phyloP scores from a whole-genome alignment of 1,139 yeast species.

The Taiozyma sp. region DNA sequence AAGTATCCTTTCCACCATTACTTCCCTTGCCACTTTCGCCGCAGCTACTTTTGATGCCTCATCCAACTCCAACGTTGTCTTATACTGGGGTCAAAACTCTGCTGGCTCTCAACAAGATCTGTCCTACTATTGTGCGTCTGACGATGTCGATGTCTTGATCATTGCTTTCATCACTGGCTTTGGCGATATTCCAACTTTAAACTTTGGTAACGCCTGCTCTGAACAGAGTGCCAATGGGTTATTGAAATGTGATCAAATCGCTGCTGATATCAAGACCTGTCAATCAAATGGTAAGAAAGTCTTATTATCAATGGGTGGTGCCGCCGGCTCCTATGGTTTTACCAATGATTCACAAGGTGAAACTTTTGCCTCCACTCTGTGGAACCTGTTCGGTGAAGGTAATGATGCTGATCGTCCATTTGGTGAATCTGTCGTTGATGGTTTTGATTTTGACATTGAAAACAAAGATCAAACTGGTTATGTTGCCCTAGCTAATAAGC shows the following conservation, averaged over 20 bases:
- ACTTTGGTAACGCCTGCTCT: slow-evolving; percentile 67
- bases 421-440: slow-evolving; percentile 59
- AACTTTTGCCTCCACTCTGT: slow-evolving; percentile 65
- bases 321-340: slow-evolving; percentile 76
- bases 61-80: slow-evolving; percentile 57
- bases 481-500: slow-evolving; percentile 52
- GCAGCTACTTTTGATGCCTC: slow-evolving; percentile 36
- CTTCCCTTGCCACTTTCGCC: slow-evolving; percentile 2
- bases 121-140: slow-evolving; percentile 61
- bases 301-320: slow-evolving; percentile 83
- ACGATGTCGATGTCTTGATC: slow-evolving; percentile 65
- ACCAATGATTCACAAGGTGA: slow-evolving; percentile 54
- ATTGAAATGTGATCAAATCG: slow-evolving; percentile 57
- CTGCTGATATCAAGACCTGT: slow-evolving; percentile 76
- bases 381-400: slow-evolving; percentile 88
- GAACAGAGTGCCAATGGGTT: slow-evolving; percentile 49
- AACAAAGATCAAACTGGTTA: slow-evolving; percentile 48
- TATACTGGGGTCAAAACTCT: slow-evolving; percentile 92
- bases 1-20: slow-evolving; percentile 2
- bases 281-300: slow-evolving; percentile 75
- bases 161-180: slow-evolving; percentile 65
- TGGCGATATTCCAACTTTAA: slow-evolving; percentile 40
- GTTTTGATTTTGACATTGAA: slow-evolving; percentile 71
- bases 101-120: slow-evolving; percentile 67
- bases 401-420: slow-evolving; percentile 61